Evolutionary conservation across 352 stramenopile genomes (phyloP), one percentile per base, ranked within the genome.

Genomic region (Phytophthora tentaculata): DNA sequence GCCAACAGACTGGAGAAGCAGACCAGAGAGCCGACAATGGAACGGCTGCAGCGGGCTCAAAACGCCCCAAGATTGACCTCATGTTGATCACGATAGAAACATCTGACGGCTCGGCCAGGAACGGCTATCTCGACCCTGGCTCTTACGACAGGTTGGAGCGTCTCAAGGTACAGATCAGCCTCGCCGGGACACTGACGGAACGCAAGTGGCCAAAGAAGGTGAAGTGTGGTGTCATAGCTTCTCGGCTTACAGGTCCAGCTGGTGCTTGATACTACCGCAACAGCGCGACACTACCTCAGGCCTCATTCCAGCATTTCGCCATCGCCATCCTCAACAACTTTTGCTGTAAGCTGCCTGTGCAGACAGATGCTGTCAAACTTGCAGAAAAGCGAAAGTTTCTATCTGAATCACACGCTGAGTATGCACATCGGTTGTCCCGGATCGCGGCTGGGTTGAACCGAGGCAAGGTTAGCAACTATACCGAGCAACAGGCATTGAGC

Each of bases 21-120:
- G 9, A 2, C 32, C 32, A 39, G 26, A 39, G 32, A 39, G 9
- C 9, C 9, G 9, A 14, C 32, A 39, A 14, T 8, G 32, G 6
- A 13, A 8, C 19, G 2, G 32, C 12, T 23, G 20, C 20, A 19
- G 32, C 9, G 32, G 32, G 20, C 1, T 6, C 45, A 20, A n/a
- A 52, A 17, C 19, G 20, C 6, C 9, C 5, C 1, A 45, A 47
- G 13, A 63, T 63, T n/a, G 47, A 49, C 20, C 19, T 63, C 29
- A 63, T 26, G 5, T 19, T 41, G 2, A 49, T 63, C 29, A 49
- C 44, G 2, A 55, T 63, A 6, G 29, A 56, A 17, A 13, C 29
- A 5, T 63, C 56, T n/a, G 32, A 26, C 55, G 55, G 41, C 5
- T 7, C 17, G 0, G 7, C 19, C 3, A 16, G 55, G 5, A 44